Conservation (phyloP, 352 stramenopile genomes). For the Thalassiosira ordinaria region DNA sequence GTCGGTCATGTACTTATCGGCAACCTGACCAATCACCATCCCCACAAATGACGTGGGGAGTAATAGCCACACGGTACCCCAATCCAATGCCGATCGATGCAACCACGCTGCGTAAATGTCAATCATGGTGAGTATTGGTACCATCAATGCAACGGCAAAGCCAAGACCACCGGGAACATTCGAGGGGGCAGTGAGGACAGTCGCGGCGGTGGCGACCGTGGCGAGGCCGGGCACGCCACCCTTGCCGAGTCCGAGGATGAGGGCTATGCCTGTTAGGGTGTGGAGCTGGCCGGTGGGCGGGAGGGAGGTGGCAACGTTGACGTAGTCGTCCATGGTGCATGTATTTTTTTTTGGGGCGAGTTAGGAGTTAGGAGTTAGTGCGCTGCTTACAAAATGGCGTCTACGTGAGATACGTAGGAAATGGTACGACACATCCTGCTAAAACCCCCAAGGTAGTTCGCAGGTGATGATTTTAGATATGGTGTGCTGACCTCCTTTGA, state of each 20-base stretch:
- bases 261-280: conserved; percentile 43
- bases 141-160: conserved; percentile 57
- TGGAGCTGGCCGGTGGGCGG: conserved; percentile 36
- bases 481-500: no score
- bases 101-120: conserved; percentile 59
- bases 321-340: conserved; percentile 51
- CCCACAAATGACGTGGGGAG: conserved; percentile 56
- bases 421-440: no score
- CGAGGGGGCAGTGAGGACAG: conserved; percentile 52
- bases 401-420: no score
- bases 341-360: no score
- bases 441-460: no score
- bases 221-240: conserved; percentile 59
- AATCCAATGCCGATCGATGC: conserved; percentile 50
- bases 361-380: no score
- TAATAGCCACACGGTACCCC: conserved; percentile 45
- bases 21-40: conserved; percentile 48
- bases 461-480: no score
- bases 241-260: conserved; percentile 60
- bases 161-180: conserved; percentile 40
- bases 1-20: conserved; percentile 53
- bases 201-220: conserved; percentile 51
- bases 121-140: conserved; percentile 63
- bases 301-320: conserved; percentile 26
- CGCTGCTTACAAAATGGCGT: no score